Conservation (phyloP, 805 yeast species). For the Sugiyamaella marilandica region DNA sequence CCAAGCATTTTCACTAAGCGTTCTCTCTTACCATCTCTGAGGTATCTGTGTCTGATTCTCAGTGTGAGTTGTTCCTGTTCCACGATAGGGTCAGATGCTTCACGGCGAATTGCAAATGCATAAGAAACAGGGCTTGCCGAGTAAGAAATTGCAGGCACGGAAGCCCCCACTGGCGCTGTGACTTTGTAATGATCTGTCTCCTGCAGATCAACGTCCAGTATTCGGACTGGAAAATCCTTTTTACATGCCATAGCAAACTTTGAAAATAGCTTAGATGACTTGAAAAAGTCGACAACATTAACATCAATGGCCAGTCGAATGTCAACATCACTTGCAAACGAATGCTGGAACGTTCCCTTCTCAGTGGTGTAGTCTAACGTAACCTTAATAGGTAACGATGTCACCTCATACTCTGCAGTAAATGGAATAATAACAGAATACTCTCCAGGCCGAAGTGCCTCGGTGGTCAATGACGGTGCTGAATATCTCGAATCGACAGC, state of each 20-base stretch:
- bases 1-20: too few species aligned
- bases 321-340: conserved; percentile 38
- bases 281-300: conserved; percentile 75
- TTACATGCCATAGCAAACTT: conserved; percentile 67
- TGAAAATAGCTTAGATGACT: conserved; percentile 50
- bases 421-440: conserved; percentile 26
- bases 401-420: conserved; percentile 24
- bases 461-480: conserved; percentile 14
- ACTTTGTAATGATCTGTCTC: conserved; percentile 35
- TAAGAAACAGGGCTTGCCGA: conserved; percentile 67
- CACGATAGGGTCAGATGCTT: conserved; percentile 26
- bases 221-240: conserved; percentile 47
- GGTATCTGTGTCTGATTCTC: conserved; percentile 16
- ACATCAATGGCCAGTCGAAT: conserved; percentile 60
- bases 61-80: conserved; percentile 13
- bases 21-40: conserved; percentile 22
- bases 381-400: conserved; percentile 23
- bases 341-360: conserved; percentile 17
- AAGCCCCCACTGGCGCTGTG: conserved; percentile 27
- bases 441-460: conserved; percentile 16
- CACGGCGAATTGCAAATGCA: conserved; percentile 48
- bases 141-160: conserved; percentile 42
- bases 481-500: background rate
- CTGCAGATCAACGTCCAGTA: conserved; percentile 41
- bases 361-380: conserved; percentile 26